Conservation (phyloP, 768 basidiomycete species). For the Termitomyces titanicus region DNA sequence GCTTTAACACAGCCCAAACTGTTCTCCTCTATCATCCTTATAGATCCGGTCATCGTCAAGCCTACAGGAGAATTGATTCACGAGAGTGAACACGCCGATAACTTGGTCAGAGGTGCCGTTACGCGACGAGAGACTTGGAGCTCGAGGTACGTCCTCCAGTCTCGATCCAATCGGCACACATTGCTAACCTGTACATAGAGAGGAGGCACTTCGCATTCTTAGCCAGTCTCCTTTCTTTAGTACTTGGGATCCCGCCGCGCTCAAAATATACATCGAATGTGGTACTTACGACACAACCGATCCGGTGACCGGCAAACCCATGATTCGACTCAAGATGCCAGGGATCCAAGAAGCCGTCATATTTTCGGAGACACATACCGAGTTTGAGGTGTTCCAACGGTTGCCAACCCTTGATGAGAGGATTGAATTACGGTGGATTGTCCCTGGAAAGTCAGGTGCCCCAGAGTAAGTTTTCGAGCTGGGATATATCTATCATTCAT, state of each 20-base stretch:
- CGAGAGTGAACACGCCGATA: conserved; percentile 11
- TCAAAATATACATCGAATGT: conserved; percentile 58
- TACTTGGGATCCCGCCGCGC: conserved; percentile 63
- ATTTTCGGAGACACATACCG: conserved; percentile 46
- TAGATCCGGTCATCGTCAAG: conserved; percentile 72
- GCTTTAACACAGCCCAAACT: conserved; percentile 60
- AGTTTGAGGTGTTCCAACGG: conserved; percentile 39
- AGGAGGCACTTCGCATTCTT: conserved; percentile 55
- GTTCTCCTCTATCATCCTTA: conserved; percentile 67
- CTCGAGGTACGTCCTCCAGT: conserved; percentile 40
- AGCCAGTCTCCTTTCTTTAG: conserved; percentile 60
- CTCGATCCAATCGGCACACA: not conserved
- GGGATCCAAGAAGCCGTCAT: conserved; percentile 60
- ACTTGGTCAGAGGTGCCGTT: conserved; percentile 44
- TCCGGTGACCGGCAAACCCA: conserved; percentile 23
- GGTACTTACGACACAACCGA: conserved; percentile 40
- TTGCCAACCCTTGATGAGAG: conserved; percentile 43
- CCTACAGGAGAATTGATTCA: conserved; percentile 11
- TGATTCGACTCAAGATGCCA: conserved; percentile 61
- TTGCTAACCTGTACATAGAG: conserved; percentile 30
- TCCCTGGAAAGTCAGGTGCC: conserved; percentile 41
- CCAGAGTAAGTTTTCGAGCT: conserved; percentile 26
- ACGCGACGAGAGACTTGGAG: conserved; percentile 60
- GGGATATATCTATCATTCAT: not conserved
- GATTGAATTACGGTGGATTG: conserved; percentile 51